Evolutionary conservation across 2,329 filamentous ascomycete species (phyloP), one percentile per base, ranked within the genome.

Genomic region (Pseudogymnoascus sp.): DNA sequence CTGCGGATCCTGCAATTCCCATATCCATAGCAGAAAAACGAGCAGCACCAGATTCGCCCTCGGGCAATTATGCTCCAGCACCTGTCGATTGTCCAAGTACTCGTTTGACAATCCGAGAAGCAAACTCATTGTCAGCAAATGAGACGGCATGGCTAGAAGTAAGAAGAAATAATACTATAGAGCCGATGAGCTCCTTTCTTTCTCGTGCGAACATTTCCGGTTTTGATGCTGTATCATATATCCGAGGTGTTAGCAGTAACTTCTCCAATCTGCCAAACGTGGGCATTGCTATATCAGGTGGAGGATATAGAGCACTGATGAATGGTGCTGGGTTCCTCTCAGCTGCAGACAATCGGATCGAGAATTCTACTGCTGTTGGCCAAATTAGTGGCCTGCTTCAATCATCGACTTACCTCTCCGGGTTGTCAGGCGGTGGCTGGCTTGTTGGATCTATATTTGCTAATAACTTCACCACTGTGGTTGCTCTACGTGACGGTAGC

Each of bases 111-210:
- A 83, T 96, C 61, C 86, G 92, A 66, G 73, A 73, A 36, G 89
- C 88, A 57, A 74, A 74, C 25, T 69, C 70, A 0, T 75, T 96
- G 7, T 93, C 90, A 3, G 67, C 78, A n/a, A 78, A 87, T 61
- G 93, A 97, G 76, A 80, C 78, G 38, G 76, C 81, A 70, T 97
- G 92, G 91, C 79, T 96, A 14, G 71, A 83, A 58, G 79, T 79
- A 63, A 83, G 93, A 62, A 83, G 91, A 65, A 83, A 84, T 64
- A 86, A 87, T 65, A 95, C 91, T 0, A 76, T 92, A 18, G 74
- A 84, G 11, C 86, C 90, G 16, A 86, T 97, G 81, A 83, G 80
- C 61, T 80, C 87, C 18, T 85, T 96, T 66, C 79, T 97, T 59
- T 78, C 78, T 18, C 83, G 88, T 62, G 79, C 90, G 69, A 85